These are phyloP conservation scores for Cubamyces sp. DNA, from an alignment of 768 basidiomycete species.

Conservation along the genomic window DNA sequence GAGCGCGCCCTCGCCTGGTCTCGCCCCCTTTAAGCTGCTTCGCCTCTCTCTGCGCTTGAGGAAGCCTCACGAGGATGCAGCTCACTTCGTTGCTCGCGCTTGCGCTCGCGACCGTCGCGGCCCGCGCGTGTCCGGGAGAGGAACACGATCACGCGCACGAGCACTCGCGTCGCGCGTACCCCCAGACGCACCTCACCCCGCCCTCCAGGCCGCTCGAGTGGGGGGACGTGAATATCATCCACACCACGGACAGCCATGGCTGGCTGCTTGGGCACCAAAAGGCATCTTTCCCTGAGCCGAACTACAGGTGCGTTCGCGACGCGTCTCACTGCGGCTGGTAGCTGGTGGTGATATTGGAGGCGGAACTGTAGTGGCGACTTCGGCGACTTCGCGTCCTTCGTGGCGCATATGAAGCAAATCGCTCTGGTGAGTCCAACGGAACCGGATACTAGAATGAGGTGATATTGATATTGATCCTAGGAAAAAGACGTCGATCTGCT, in stretches of 20 bases:
- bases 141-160: conserved; percentile 39
- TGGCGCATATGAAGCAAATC: conserved; percentile 76
- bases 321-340: neutral
- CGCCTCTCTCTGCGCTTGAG: neutral
- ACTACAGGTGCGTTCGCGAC: conserved; percentile 54
- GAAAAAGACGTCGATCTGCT: conserved; percentile 80
- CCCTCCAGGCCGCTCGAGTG: conserved; percentile 75
- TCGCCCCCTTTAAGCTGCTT: neutral
- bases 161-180: conserved; percentile 39
- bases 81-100: conserved; percentile 19
- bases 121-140: conserved; percentile 31
- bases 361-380: conserved; percentile 52
- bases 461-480: conserved; percentile 32
- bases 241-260: conserved; percentile 84
- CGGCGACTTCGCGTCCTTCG: conserved; percentile 90
- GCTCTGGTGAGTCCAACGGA: conserved; percentile 50
- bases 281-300: conserved; percentile 69
- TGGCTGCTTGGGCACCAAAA: conserved; percentile 89
- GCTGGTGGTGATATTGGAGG: neutral
- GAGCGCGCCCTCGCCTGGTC: neutral
- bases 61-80: conserved; percentile 14
- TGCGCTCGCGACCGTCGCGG: conserved; percentile 23
- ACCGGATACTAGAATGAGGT: neutral
- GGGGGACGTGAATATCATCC: conserved; percentile 89
- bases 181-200: conserved; percentile 48